Evolutionary conservation across 2,329 filamentous ascomycete genomes (phyloP).

Genomic region (Scedosporium apiospermum): DNA sequence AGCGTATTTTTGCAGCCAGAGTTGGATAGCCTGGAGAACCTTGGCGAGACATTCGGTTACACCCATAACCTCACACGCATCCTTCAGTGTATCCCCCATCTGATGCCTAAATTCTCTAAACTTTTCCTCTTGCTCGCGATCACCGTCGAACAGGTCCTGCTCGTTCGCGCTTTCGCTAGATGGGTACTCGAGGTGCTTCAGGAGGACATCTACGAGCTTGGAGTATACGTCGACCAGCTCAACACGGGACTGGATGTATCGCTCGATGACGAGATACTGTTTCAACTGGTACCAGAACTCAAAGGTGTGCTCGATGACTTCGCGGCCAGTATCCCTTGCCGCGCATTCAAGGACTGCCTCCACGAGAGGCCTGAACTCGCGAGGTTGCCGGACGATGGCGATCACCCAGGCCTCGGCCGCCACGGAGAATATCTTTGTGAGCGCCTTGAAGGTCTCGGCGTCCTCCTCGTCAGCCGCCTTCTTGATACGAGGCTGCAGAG

Average conservation of each 20-base stretch:
- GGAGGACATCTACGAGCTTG: constrained; percentile 84
- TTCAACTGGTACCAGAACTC: constrained; percentile 98
- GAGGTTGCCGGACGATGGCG: constrained; percentile 74
- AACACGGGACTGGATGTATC: constrained; percentile 73
- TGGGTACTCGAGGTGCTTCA: constrained; percentile 83
- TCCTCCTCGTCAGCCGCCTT: constrained; percentile 74
- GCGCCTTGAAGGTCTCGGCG: constrained; percentile 71
- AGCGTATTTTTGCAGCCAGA: constrained; percentile 80
- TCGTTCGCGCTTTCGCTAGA: constrained; percentile 63
- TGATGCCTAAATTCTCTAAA: constrained; percentile 94
- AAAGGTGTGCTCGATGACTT: constrained; percentile 90
- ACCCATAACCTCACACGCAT: constrained; percentile 92
- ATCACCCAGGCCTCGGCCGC: constrained; percentile 93
- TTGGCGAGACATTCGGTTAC: constrained; percentile 86
- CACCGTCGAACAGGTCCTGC: constrained; percentile 84
- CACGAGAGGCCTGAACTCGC: constrained; percentile 74
- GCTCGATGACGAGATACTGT: constrained; percentile 85
- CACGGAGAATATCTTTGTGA: constrained; percentile 85
- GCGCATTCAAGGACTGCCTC: constrained; percentile 90
- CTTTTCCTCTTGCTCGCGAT: constrained; percentile 91
- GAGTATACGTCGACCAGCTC: constrained; percentile 75
- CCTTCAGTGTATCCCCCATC: constrained; percentile 97
- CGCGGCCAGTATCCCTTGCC: constrained; percentile 74
- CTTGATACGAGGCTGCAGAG: constrained; percentile 66
- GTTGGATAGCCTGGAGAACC: constrained; percentile 73